Conservation (phyloP, 495 filamentous ascomycete genomes). For the Rhypophila decipiens region DNA sequence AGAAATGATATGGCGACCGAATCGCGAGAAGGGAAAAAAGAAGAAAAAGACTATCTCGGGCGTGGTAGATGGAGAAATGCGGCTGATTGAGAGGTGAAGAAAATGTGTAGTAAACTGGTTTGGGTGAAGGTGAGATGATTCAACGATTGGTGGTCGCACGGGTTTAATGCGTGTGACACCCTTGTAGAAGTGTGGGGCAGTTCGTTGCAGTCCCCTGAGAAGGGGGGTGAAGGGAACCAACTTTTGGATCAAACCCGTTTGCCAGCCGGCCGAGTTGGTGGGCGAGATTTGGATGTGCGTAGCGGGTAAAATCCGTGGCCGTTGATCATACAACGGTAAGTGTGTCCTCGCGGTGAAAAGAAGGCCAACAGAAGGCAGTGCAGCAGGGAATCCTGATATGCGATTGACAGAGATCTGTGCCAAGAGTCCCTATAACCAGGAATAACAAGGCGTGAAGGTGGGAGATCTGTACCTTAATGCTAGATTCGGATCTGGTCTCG, state of each 20-base stretch:
- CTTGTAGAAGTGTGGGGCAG: too few species aligned
- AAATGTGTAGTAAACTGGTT: neutral
- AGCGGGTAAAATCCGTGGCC: neutral
- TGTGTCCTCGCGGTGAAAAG: too few species aligned
- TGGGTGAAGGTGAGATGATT: neutral
- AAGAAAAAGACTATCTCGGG: neutral
- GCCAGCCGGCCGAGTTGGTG: too few species aligned
- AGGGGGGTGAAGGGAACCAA: too few species aligned
- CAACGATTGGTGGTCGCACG: neutral
- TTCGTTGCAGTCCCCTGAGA: too few species aligned
- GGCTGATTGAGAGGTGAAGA: neutral
- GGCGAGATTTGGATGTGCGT: neutral
- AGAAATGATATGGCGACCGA: neutral
- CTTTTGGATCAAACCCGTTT: too few species aligned
- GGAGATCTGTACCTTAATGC: constrained; percentile 1
- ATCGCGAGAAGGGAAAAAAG: neutral
- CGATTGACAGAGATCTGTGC: neutral
- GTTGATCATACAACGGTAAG: neutral
- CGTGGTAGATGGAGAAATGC: neutral
- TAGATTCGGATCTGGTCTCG: neutral
- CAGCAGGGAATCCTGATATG: neutral
- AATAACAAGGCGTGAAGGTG: neutral
- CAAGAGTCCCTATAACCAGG: constrained; percentile 1
- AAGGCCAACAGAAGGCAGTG: too few species aligned
- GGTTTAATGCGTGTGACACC: too few species aligned